Evolutionary conservation across 306 rosid species (phyloP).

Genomic region (Cucurbita moschata): DNA sequence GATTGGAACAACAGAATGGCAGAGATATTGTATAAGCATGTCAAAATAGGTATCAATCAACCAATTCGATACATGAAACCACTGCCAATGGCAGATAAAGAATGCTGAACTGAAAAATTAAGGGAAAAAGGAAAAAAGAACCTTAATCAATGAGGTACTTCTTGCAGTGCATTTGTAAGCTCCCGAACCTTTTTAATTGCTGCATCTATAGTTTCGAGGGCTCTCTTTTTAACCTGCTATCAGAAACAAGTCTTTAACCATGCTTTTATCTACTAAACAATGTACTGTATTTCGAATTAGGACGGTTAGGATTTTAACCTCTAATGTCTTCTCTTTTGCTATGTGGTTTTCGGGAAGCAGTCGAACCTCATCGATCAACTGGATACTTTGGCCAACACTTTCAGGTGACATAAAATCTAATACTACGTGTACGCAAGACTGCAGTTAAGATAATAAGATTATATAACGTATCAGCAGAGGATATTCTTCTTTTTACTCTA

Average conservation of each 20-base stretch:
- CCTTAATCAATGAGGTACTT: conserved; percentile 18
- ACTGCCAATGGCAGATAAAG: conserved; percentile 6
- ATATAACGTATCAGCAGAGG: neutral
- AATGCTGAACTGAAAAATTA: neutral
- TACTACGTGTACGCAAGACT: conserved; percentile 84
- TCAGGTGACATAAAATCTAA: conserved; percentile 84
- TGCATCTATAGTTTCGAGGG: conserved; percentile 47
- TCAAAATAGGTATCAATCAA: conserved; percentile 5
- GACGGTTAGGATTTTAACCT: conserved; percentile 32
- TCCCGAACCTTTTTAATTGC: conserved; percentile 73
- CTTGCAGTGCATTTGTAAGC: conserved; percentile 64
- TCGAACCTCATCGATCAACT: conserved; percentile 51
- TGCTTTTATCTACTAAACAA: neutral
- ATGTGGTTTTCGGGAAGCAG: conserved; percentile 60
- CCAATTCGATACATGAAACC: conserved; percentile 2
- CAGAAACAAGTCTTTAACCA: conserved; percentile 9
- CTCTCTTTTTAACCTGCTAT: conserved; percentile 76
- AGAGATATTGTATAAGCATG: neutral
- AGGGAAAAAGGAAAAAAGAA: neutral
- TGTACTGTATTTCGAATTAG: neutral
- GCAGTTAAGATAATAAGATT: conserved; percentile 16
- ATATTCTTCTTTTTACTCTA: neutral
- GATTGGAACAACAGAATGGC: neutral
- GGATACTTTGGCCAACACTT: conserved; percentile 57
- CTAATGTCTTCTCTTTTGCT: conserved; percentile 65